Base-by-base conservation (phyloP, 2,329 filamentous ascomycete genomes). In the Seiridium cupressi region DNA sequence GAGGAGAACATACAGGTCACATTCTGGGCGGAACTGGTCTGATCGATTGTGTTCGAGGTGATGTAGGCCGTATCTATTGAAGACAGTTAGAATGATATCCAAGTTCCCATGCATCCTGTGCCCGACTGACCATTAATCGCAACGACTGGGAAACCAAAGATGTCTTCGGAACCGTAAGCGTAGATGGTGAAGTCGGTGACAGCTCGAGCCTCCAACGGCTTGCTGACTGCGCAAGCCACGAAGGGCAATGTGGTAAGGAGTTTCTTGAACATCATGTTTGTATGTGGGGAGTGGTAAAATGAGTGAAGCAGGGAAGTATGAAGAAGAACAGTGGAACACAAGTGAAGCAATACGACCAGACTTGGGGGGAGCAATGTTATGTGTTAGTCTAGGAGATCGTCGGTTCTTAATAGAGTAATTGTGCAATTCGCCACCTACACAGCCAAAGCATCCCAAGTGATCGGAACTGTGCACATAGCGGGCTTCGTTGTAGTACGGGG, bases 251-350 rank as follows among this genome's bases (percentile, higher is more conserved):
- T 46, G 32, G 13, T 10, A 13, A 58, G 11, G 40, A 58, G 32
- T 31, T 49, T 49, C 31, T 18, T 31, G 35, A 58, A 44, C 46
- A 58, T 58, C 44, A 48, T 57, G n/a, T 42, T 55, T 35, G 44
- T 0, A 32, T 18, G 11, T 31, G 38, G 35, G 35, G 38, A 38
- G 26, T 55, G 2, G n/a, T 26, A 26, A 26, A 26, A 26, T 26
- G 18, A 26, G 38, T 38, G 13, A 34, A 42, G 5, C 35, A 34
- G 42, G 42, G 18, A 34, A 38, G 13, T 47, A 26, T 18, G 38
- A 55, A 55, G 51, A 54, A 42, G 51, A 10, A 26, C 9, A n/a
- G 35, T 38, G 18, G n/a, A 42, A 54, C 26, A n/a, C 32, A 54
- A n/a, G 10, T 26, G 34, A 40, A 38, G 11, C 18, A 26, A 26